Percentiles rank a stretch among this genome's conserved stretches.
phyloP scores from a whole-genome alignment of 495 filamentous ascomycete genomes.

The Neurospora sp. region DNA sequence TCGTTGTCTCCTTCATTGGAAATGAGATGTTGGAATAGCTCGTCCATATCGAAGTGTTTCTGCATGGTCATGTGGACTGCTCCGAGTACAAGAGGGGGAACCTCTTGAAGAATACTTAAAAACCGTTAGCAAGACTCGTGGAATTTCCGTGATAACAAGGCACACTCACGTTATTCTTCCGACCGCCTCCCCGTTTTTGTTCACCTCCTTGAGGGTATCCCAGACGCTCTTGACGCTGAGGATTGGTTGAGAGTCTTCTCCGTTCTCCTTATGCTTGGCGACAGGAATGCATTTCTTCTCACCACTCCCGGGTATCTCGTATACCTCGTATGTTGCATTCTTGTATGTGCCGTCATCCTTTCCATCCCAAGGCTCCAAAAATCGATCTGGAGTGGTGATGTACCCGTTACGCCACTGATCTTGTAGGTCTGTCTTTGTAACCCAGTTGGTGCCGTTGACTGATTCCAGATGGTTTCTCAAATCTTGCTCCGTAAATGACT shows the following conservation, averaged over 20 bases:
- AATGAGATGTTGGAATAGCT: slow-evolving; percentile 36
- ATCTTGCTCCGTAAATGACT: background rate
- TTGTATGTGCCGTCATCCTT: slow-evolving; percentile 24
- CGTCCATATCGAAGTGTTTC: slow-evolving; percentile 42
- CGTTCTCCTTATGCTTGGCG: slow-evolving; percentile 9
- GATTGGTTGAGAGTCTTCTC: background rate
- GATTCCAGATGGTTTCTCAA: background rate
- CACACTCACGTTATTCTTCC: slow-evolving; percentile 40
- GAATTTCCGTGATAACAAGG: background rate
- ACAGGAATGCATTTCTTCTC: slow-evolving; percentile 29
- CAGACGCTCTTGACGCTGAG: slow-evolving; percentile 29
- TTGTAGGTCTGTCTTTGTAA: background rate
- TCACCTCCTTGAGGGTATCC: slow-evolving; percentile 27
- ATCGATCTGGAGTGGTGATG: background rate
- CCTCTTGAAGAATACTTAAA: slow-evolving; percentile 36
- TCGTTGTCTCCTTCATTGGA: slow-evolving; percentile 17
- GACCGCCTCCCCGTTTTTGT: slow-evolving; percentile 24
- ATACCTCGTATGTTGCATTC: slow-evolving; percentile 38
- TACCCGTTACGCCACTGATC: background rate
- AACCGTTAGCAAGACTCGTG: background rate
- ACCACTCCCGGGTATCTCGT: slow-evolving; percentile 26
- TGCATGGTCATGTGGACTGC: slow-evolving; percentile 40
- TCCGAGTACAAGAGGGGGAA: slow-evolving; percentile 40
- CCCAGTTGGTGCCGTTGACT: background rate
- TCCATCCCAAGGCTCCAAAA: slow-evolving; percentile 5